Conservation (phyloP, 1,284 basidiomycete genomes). For the Cystobasidium pallidum region DNA sequence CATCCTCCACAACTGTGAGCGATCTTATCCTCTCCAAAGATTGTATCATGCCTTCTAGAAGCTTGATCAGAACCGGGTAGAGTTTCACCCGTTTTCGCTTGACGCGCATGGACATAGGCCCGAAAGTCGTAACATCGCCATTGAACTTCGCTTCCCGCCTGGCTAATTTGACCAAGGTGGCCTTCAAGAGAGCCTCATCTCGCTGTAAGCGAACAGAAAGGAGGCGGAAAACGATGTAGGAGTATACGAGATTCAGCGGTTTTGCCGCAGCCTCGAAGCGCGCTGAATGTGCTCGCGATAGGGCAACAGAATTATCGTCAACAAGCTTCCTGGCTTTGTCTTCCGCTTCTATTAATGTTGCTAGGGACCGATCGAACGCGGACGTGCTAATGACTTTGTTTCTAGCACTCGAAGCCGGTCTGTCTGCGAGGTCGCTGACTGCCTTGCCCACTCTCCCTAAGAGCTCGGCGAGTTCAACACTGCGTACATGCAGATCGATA, state of each 20-base stretch:
- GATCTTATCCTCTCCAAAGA: conserved; percentile 78
- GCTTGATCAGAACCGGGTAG: conserved; percentile 81
- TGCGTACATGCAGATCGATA: conserved; percentile 70
- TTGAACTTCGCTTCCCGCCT: conserved; percentile 54
- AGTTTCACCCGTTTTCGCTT: conserved; percentile 59
- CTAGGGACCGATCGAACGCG: conserved; percentile 75
- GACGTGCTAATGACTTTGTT: conserved; percentile 58
- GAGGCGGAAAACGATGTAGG: conserved; percentile 82
- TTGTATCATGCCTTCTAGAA: conserved; percentile 81
- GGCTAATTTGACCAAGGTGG: conserved; percentile 61
- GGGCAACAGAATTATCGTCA: conserved; percentile 69
- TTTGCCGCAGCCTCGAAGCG: conserved; percentile 51
- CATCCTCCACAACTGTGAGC: conserved; percentile 83
- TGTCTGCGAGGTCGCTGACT: conserved; percentile 59
- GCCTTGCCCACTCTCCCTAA: conserved; percentile 81
- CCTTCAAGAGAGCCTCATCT: conserved; percentile 75
- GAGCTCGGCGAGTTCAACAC: conserved; percentile 87
- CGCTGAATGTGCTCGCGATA: conserved; percentile 55
- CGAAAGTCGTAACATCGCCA: background rate
- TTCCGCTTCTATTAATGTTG: conserved; percentile 83
- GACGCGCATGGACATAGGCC: conserved; percentile 45
- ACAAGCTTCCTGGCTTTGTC: conserved; percentile 74
- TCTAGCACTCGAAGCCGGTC: conserved; percentile 48
- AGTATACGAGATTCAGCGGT: conserved; percentile 73
- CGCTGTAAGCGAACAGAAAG: conserved; percentile 82